Conservation (phyloP, 148 eudicot species). For the Rhododendron mucronatum region DNA sequence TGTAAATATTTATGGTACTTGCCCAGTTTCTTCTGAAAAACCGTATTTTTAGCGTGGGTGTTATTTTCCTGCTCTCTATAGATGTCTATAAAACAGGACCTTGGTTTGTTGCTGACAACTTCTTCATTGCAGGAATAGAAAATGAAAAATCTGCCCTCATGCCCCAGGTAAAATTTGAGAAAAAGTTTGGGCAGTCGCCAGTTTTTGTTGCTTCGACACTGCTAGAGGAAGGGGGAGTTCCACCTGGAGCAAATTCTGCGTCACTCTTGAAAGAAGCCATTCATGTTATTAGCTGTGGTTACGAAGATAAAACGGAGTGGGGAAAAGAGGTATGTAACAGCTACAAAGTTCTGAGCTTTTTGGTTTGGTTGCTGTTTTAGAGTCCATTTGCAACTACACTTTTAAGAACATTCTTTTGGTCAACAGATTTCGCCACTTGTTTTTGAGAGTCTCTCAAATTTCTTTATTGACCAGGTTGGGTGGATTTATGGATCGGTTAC, state of each 20-base stretch:
- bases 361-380: neutral
- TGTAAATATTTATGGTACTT: neutral
- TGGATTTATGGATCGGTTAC: conserved; percentile 82
- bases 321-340: conserved; percentile 59
- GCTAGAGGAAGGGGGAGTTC: conserved; percentile 59
- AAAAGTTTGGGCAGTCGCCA: conserved; percentile 70
- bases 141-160: conserved; percentile 57
- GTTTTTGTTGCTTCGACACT: conserved; percentile 66
- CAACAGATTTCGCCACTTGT: neutral
- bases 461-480: conserved; percentile 42
- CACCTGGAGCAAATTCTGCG: conserved; percentile 43
- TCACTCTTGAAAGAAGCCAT: conserved; percentile 74
- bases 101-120: neutral
- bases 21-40: too few species aligned
- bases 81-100: neutral
- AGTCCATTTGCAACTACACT: neutral
- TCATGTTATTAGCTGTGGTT: conserved; percentile 76
- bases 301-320: conserved; percentile 75
- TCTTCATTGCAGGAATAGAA: conserved; percentile 44
- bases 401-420: neutral
- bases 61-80: neutral
- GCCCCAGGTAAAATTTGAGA: conserved; percentile 72
- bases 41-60: too few species aligned
- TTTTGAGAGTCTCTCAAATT: neutral
- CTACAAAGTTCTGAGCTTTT: neutral